phyloP scores from a whole-genome alignment of 371 early-diverging fungal species.

The Syncephalastrum contaminatum region DNA sequence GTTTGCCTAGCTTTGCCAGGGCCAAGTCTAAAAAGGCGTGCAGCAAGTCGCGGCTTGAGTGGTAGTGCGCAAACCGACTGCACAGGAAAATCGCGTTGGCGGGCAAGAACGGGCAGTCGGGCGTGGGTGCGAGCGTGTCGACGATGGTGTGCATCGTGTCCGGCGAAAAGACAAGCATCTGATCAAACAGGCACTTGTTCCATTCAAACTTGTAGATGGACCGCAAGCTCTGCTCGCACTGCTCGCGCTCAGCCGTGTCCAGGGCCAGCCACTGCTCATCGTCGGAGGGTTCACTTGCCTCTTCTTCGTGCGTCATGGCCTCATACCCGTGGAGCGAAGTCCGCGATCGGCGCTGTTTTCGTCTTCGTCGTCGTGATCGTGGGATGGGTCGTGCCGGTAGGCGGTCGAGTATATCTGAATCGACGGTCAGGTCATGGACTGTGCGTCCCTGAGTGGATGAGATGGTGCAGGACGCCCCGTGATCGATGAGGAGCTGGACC shows the following conservation, averaged over 20 bases:
- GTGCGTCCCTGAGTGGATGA: slow-evolving; percentile 67
- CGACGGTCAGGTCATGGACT: slow-evolving; percentile 56
- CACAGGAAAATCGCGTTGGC: slow-evolving; percentile 85
- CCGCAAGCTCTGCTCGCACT: slow-evolving; percentile 25
- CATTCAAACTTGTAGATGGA: slow-evolving; percentile 62
- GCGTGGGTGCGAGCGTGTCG: slow-evolving; percentile 57
- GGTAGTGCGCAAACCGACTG: slow-evolving; percentile 86
- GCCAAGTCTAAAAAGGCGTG: slow-evolving; percentile 58
- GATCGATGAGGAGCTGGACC: slow-evolving; percentile 64
- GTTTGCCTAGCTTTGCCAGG: slow-evolving; percentile 49
- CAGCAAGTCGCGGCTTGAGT: slow-evolving; percentile 63
- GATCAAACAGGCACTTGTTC: slow-evolving; percentile 74
- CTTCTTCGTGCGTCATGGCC: slow-evolving; percentile 20
- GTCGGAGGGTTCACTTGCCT: slow-evolving; percentile 24
- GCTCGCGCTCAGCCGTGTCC: slow-evolving; percentile 5
- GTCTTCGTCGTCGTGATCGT: not conserved
- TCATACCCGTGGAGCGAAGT: slow-evolving; percentile 11
- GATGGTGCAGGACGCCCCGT: slow-evolving; percentile 65
- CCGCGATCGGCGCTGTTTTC: slow-evolving; percentile 1
- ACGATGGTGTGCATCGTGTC: slow-evolving; percentile 65
- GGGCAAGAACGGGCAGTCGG: slow-evolving; percentile 61
- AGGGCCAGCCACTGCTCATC: slow-evolving; percentile 5
- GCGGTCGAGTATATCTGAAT: slow-evolving; percentile 33
- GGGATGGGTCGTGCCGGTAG: slow-evolving; percentile 6
- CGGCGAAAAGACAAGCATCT: slow-evolving; percentile 87